These are phyloP conservation scores for Cenchrus purpureus DNA, from an alignment of 176 grass and related monocot genomes.

Conservation along the genomic window DNA sequence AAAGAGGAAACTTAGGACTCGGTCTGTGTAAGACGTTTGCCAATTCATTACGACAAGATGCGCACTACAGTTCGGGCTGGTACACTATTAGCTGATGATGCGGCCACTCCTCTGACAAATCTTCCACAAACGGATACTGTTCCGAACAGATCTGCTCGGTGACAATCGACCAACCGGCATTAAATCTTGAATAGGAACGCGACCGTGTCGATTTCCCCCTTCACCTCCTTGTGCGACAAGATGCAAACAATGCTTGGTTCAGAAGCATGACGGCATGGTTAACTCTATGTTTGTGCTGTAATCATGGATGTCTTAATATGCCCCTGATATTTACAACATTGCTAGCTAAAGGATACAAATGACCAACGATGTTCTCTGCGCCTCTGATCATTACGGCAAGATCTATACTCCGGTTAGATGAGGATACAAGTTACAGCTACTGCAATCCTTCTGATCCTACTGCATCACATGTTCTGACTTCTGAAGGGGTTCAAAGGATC, in stretches of 20 bases:
- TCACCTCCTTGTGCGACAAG: background rate
- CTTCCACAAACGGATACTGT: background rate
- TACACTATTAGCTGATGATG: background rate
- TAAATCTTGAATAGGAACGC: background rate
- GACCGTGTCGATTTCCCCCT: background rate
- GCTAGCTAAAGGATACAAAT: conserved; percentile 9
- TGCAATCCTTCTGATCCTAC: background rate
- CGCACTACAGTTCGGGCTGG: background rate
- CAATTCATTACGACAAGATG: background rate
- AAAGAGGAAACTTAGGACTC: background rate
- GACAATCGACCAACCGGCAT: conserved; percentile 30
- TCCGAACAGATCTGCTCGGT: background rate
- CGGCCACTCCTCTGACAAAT: conserved; percentile 11
- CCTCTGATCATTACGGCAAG: background rate
- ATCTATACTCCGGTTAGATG: conserved; percentile 5
- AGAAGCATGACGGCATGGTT: background rate
- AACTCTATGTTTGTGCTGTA: background rate
- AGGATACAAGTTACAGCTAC: conserved; percentile 7
- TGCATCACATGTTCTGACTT: background rate
- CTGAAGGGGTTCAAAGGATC: conserved; percentile 3
- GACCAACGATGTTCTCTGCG: background rate
- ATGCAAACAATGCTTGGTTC: background rate
- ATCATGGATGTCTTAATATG: background rate
- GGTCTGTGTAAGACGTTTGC: background rate
- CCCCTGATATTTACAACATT: background rate